phyloP scores from a whole-genome alignment of 2,329 filamentous ascomycete species.

The Aphanoascus verrucosus region DNA sequence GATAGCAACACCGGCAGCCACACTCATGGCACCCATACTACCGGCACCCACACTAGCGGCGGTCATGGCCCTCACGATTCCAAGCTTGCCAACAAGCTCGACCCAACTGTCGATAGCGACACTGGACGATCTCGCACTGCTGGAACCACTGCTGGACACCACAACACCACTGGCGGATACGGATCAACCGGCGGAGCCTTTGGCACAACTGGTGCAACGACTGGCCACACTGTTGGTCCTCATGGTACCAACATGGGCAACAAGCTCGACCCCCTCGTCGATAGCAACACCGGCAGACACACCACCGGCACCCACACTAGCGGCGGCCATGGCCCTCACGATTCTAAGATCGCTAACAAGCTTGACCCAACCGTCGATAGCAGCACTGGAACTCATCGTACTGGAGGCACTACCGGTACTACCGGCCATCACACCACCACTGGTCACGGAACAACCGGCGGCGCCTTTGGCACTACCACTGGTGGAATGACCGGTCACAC shows the following conservation, averaged over 20 bases:
- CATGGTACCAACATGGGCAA: constrained; percentile 15
- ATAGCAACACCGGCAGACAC: constrained; percentile 11
- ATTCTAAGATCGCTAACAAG: constrained; percentile 29
- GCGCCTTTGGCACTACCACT: neutral
- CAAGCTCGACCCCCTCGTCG: constrained; percentile 17
- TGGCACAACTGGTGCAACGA: neutral
- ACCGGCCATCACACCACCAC: neutral
- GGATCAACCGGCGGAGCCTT: neutral
- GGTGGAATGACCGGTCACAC: neutral
- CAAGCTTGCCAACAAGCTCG: neutral
- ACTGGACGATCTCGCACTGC: neutral
- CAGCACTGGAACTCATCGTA: neutral
- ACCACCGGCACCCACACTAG: neutral
- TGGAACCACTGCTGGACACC: constrained; percentile 12
- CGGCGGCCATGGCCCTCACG: constrained; percentile 20
- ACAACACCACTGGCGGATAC: neutral
- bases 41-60: neutral
- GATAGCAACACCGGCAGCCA: constrained; percentile 11
- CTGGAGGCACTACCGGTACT: neutral
- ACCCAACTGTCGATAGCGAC: constrained; percentile 2
- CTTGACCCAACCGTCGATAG: constrained; percentile 29
- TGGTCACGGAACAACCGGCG: neutral
- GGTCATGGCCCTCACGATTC: constrained; percentile 1
- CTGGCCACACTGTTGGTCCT: constrained; percentile 11
- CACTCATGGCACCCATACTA: constrained; percentile 1